Conservation (phyloP, 148 eudicot genomes). For the Dysphania ambrosioides region DNA sequence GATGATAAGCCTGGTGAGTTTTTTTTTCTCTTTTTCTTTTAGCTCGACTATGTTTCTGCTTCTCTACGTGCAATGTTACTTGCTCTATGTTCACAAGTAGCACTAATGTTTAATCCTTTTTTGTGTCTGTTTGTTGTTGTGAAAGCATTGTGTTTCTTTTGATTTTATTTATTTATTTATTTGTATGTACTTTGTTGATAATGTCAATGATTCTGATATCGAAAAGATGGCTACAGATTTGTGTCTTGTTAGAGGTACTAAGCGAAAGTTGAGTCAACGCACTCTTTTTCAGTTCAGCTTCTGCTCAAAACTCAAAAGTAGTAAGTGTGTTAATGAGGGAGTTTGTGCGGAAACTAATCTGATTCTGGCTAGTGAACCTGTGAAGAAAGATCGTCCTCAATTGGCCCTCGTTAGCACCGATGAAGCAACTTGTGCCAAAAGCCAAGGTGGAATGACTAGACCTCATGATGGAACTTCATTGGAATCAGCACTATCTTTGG, state of each 20-base stretch:
- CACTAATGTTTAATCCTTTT: background rate
- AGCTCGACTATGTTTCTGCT: background rate
- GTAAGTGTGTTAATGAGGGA: conserved; percentile 19
- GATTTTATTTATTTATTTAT: too few species aligned
- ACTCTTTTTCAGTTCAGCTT: conserved; percentile 80
- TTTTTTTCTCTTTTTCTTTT: too few species aligned
- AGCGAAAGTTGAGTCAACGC: conserved; percentile 71
- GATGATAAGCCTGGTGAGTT: background rate
- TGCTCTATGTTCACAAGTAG: background rate
- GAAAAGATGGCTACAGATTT: conserved; percentile 47
- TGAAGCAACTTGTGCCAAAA: conserved; percentile 21
- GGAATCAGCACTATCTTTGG: conserved; percentile 14
- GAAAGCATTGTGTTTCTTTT: too few species aligned
- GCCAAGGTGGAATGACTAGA: conserved; percentile 17
- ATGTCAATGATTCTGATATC: background rate
- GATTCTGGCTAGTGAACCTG: conserved; percentile 24
- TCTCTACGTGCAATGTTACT: background rate
- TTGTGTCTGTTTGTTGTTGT: background rate
- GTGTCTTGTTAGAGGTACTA: conserved; percentile 71
- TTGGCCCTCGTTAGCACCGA: conserved; percentile 8
- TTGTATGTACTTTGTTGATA: background rate
- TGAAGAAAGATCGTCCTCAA: conserved; percentile 16
- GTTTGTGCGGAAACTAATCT: conserved; percentile 22
- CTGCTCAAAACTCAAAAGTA: conserved; percentile 31
- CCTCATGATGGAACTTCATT: background rate